Percentiles rank a stretch among this genome's conserved stretches.
These are phyloP conservation scores for Cylindrotheca fusiformis DNA, from an alignment of 108 stramenopile genomes.

Conservation along the genomic window DNA sequence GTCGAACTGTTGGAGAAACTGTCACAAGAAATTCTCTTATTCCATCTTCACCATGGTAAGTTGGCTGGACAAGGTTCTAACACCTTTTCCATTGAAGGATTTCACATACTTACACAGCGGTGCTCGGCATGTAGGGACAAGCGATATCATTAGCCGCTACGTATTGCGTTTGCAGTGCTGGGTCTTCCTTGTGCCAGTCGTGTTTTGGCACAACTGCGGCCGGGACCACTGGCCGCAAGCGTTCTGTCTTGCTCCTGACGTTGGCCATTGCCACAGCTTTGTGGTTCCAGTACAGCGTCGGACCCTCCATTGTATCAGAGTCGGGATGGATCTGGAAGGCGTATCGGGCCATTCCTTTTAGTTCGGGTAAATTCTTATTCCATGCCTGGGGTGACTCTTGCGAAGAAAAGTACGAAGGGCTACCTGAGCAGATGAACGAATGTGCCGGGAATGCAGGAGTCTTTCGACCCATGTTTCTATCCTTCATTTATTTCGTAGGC, in stretches of 20 bases:
- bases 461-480: conserved; percentile 64
- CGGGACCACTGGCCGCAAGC: conserved; percentile 75
- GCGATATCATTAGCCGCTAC: conserved; percentile 52
- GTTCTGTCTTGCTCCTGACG: conserved; percentile 67
- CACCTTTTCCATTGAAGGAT: too few relatives aligned
- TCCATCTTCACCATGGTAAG: too few relatives aligned
- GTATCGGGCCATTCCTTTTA: conserved; percentile 43
- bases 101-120: neutral
- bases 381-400: conserved; percentile 69
- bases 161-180: conserved; percentile 67
- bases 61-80: too few relatives aligned
- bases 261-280: conserved; percentile 58
- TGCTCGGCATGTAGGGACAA: too few relatives aligned
- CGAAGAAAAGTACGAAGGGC: conserved; percentile 42
- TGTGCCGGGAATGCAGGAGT: conserved; percentile 85
- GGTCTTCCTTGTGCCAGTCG: conserved; percentile 58
- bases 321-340: conserved; percentile 58
- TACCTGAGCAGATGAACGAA: conserved; percentile 22
- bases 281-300: conserved; percentile 74
- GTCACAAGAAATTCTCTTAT: too few relatives aligned
- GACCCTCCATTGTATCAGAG: conserved; percentile 55
- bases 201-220: conserved; percentile 60
- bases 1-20: too few relatives aligned
- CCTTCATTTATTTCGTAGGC: conserved; percentile 63
- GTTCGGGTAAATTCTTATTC: conserved; percentile 57